Evolutionary conservation across 2,329 filamentous ascomycete genomes (phyloP), one percentile per base, ranked within the genome.

Genomic region (Sordariomycetes sp.): DNA sequence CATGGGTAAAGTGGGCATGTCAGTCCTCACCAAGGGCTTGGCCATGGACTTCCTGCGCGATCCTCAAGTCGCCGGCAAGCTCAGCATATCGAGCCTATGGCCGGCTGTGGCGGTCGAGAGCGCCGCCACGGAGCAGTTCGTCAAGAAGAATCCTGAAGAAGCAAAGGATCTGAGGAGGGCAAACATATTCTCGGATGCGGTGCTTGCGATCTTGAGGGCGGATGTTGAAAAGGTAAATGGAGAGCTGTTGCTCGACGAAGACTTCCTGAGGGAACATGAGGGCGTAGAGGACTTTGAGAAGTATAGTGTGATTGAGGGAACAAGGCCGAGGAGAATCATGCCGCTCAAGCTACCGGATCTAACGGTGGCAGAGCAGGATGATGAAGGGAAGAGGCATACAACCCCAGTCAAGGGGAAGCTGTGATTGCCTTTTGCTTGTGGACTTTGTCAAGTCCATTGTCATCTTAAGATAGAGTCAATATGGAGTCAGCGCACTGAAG

Each of bases 31-130:
- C 0, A 85, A 86, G 51, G 86, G 86, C 0, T 61, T 93, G 11
- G 84, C 82, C 1, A 86, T 92, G 80, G 86, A 93, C 46, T 85
- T 83, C 50, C 61, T 73, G 43, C 63, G 86, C 21, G 69, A 87
- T 44, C 86, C 93, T 46, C 85, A 82, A 50, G 61, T 72, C 43
- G 63, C 86, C 21, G 69, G 87, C 44, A 68, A 72, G 44, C 58
- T 48, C 0, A 63, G 74, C 6, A 78, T 92, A 36, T 86, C 80
- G 0, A 84, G 81, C 43, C 71, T 93, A 5, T 94, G 86, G 86
- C 86, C 86, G 9, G 85, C 85, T 4, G 72, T 68, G 20, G 71
- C 78, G 3, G 84, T 92, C 42, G 75, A 88, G 48, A 86, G 80
- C 6, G 84, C 78, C 6, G 84, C 85, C 4, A 90, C 84, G 1